Evolutionary conservation across 1,284 basidiomycete species (phyloP).

Genomic region (Cutaneotrichosporon sp.): DNA sequence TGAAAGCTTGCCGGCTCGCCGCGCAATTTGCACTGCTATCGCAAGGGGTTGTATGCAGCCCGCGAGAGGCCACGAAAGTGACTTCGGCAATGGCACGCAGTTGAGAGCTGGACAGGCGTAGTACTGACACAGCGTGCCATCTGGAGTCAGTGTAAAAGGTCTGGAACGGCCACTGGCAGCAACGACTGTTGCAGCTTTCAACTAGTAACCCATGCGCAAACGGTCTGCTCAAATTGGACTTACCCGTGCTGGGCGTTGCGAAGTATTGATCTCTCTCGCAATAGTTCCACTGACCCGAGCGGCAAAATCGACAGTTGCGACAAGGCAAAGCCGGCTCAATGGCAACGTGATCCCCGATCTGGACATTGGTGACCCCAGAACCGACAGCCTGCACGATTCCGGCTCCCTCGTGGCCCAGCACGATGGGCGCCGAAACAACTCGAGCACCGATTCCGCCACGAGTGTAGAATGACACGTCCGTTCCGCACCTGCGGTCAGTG

Average conservation of each 20-base stretch:
- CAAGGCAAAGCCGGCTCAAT: conserved; percentile 47
- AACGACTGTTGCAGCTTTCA: too few species aligned
- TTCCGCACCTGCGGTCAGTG: conserved; percentile 14
- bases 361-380: conserved; percentile 18
- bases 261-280: conserved; percentile 18
- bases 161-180: too few species aligned
- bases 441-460: conserved; percentile 39
- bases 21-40: conserved; percentile 66
- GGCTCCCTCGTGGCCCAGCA: conserved; percentile 44
- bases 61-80: conserved; percentile 20
- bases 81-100: conserved; percentile 15
- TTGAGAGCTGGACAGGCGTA: conserved; percentile 13
- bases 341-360: conserved; percentile 42
- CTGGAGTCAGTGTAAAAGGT: not conserved
- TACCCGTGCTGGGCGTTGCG: conserved; percentile 21
- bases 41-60: conserved; percentile 60
- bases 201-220: too few species aligned
- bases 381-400: conserved; percentile 36
- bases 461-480: conserved; percentile 23
- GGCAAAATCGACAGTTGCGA: conserved; percentile 40
- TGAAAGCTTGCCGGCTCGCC: conserved; percentile 17
- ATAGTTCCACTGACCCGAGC: conserved; percentile 18
- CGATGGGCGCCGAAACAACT: conserved; percentile 35
- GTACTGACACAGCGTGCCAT: conserved; percentile 27
- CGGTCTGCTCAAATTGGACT: too few species aligned